Evolutionary conservation across 495 filamentous ascomycete genomes (phyloP).

Genomic region (Poronia punctata): DNA sequence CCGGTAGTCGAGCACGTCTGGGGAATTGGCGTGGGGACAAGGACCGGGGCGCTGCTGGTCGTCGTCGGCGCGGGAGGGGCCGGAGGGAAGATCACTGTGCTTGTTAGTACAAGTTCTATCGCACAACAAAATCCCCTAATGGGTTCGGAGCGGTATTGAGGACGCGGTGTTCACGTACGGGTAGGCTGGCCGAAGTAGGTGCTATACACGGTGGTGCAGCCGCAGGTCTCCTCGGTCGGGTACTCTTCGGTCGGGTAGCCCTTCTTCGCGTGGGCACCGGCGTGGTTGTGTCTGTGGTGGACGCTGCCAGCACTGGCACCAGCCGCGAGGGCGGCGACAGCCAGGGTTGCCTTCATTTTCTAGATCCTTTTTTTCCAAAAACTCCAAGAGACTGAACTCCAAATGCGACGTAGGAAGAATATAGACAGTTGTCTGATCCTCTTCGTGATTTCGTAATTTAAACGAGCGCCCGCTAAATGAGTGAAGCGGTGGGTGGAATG

Average conservation of each 20-base stretch:
- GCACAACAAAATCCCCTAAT: background rate
- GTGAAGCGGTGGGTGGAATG: constrained; percentile 80
- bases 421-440: constrained; percentile 27
- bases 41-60: constrained; percentile 26
- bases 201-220: constrained; percentile 60
- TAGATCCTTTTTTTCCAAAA: constrained; percentile 11
- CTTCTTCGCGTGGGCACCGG: constrained; percentile 41
- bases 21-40: constrained; percentile 58
- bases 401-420: constrained; percentile 12
- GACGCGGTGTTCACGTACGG: constrained; percentile 47
- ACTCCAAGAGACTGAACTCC: constrained; percentile 13
- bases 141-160: background rate
- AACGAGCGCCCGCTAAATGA: constrained; percentile 95
- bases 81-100: constrained; percentile 32
- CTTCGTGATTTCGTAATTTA: constrained; percentile 27
- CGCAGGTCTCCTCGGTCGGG: constrained; percentile 27
- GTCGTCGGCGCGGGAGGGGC: constrained; percentile 23
- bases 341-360: constrained; percentile 61
- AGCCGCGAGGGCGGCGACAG: constrained; percentile 57
- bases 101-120: constrained; percentile 6
- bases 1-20: constrained; percentile 66
- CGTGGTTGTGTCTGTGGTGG: constrained; percentile 53
- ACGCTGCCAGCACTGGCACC: constrained; percentile 48
- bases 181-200: constrained; percentile 54
- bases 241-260: constrained; percentile 27